Evolutionary conservation across 805 yeast species (phyloP).

Genomic region (Yarrowia porcina): DNA sequence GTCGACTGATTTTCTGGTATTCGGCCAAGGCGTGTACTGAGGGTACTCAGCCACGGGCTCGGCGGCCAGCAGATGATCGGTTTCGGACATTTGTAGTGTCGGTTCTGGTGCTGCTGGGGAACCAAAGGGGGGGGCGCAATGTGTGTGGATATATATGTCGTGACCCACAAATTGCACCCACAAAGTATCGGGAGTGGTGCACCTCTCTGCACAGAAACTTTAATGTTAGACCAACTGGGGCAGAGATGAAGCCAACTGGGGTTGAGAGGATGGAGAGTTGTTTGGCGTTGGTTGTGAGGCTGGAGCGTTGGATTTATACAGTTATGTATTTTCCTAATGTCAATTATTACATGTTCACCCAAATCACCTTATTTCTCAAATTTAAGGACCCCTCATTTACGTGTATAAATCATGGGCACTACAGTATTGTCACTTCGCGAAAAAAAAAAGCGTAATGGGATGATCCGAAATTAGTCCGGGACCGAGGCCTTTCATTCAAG

Average conservation of each 20-base stretch:
- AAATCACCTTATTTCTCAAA: not conserved
- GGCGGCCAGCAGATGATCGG: slow-evolving; percentile 16
- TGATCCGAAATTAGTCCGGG: slow-evolving; percentile 22
- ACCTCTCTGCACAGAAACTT: slow-evolving; percentile 10
- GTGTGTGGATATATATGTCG: slow-evolving; percentile 5
- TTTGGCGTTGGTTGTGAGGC: not conserved
- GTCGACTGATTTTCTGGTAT: slow-evolving; percentile 24
- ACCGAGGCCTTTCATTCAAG: not conserved
- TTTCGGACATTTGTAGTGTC: slow-evolving; percentile 5
- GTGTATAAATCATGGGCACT: not conserved
- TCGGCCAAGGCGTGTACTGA: slow-evolving; percentile 24
- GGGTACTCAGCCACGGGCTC: slow-evolving; percentile 24
- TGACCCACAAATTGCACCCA: not conserved
- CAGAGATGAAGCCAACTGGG: not conserved
- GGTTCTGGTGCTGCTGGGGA: not conserved
- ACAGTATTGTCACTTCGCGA: not conserved
- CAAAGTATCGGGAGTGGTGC: slow-evolving; percentile 19
- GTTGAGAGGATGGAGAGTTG: not conserved
- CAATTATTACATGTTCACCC: too few species aligned
- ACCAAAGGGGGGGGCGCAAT: not conserved
- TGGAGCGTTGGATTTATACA: too few species aligned
- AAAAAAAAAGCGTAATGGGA: slow-evolving; percentile 7
- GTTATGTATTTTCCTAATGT: too few species aligned
- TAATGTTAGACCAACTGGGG: not conserved
- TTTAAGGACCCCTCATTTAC: not conserved